A percentile compares a stretch with the other conserved stretches of the same genome.
phyloP scores from a whole-genome alignment of 1,284 basidiomycete genomes.

The Spongispora temasekensis region DNA sequence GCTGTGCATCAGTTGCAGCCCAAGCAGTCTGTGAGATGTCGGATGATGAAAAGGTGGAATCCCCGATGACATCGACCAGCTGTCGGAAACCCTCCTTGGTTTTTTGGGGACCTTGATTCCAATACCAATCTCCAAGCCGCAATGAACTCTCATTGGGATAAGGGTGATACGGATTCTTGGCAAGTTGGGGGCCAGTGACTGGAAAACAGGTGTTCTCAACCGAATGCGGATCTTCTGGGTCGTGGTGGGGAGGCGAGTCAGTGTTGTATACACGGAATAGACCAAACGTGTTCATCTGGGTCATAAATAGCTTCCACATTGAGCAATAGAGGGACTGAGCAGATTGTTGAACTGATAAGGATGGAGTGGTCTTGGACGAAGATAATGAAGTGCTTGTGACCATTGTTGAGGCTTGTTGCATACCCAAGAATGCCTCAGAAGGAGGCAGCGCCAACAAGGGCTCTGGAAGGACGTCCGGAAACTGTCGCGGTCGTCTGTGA shows the following conservation, averaged over 20 bases:
- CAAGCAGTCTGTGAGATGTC: too few species aligned
- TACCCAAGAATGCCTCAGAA: neutral
- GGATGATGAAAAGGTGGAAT: neutral
- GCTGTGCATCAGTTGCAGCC: too few species aligned
- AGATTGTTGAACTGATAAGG: neutral
- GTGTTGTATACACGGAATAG: constrained; percentile 1
- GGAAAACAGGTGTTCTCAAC: neutral
- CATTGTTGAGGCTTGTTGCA: neutral
- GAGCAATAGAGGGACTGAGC: neutral
- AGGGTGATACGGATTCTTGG: neutral
- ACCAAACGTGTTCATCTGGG: constrained; percentile 2
- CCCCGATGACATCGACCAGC: neutral
- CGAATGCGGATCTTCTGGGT: neutral
- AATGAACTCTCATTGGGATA: constrained; percentile 7
- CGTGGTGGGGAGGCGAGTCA: constrained; percentile 1
- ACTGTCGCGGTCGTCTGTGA: too few species aligned
- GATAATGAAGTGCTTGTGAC: neutral
- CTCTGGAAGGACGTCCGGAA: neutral
- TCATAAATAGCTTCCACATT: neutral
- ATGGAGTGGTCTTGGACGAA: neutral
- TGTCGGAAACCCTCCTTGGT: neutral
- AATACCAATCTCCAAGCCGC: neutral
- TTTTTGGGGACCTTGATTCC: neutral
- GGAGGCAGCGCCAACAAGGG: neutral
- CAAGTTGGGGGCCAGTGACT: neutral